Base-by-base conservation (phyloP, 2,329 filamentous ascomycete species). In the Hypoxylon sp. region DNA sequence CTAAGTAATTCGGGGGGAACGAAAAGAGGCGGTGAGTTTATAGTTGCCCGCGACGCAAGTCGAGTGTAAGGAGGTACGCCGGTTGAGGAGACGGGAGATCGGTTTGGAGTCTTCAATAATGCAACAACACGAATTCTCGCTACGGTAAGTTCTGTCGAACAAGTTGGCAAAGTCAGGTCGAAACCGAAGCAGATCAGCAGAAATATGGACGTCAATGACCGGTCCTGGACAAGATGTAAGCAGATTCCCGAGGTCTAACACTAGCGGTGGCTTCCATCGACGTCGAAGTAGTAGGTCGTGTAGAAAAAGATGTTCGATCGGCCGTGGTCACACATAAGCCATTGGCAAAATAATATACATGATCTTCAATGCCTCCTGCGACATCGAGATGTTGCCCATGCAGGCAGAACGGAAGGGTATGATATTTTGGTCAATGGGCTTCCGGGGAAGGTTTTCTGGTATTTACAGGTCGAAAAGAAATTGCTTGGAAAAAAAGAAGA, bases 291-390 rank as follows among this genome's bases (percentile, higher is more conserved):
- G 20, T 43, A 28, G 11, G 24, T 37, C 17, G 28, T 24, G 39
- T 22, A 28, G n/a, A 49, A 46, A 19, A 37, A 55, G 32, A 51
- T 54, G 56, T 34, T 24, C 37, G 26, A 48, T 59, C 34, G 50
- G 50, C n/a, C 30, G 52, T 59, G 51, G 61, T 67, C 65, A 67
- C 65, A 67, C 56, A 48, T 51, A 43, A 57, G 65, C 65, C 65
- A 67, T 67, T 67, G 65, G 62, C 62, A 52, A 49, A 65, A 47
- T 59, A 62, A 65, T 65, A 65, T 62, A 65, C 65, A 67, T 67
- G 55, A 62, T 67, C 58, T 53, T 67, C 62, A 65, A 67, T 67
- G 65, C 62, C 62, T 59, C 46, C 32, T 62, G 52, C 51, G 58
- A 59, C 65, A 67, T 67, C 58, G 65, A 67, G 65, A 62, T 60